These are phyloP conservation scores for Fusarium begoniae DNA, from an alignment of 2,329 filamentous ascomycete genomes.

Conservation along the genomic window DNA sequence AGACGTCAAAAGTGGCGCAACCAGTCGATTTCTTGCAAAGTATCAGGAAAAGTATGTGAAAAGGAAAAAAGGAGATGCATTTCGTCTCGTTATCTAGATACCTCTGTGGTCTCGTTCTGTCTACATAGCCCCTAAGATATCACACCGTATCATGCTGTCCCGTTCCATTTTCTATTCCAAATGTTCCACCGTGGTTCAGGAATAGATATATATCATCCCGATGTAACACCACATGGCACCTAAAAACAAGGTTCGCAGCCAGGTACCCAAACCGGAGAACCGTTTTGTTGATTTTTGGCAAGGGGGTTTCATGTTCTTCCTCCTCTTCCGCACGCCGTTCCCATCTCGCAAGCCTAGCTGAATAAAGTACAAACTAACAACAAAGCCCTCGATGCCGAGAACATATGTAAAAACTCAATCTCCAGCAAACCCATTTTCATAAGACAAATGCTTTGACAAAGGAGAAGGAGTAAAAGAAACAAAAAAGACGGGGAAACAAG, in stretches of 20 bases:
- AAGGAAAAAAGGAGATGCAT: slow-evolving; percentile 25
- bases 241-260: slow-evolving; percentile 31
- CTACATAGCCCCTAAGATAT: slow-evolving; percentile 18
- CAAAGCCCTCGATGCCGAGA: slow-evolving; percentile 1
- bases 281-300: background rate
- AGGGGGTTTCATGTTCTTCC: background rate
- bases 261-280: slow-evolving; percentile 27
- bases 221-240: slow-evolving; percentile 39
- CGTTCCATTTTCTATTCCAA: slow-evolving; percentile 20
- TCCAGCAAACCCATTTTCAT: slow-evolving; percentile 8
- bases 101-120: background rate
- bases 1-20: slow-evolving; percentile 34
- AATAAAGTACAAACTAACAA: slow-evolving; percentile 36
- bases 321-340: slow-evolving; percentile 3
- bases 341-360: slow-evolving; percentile 28
- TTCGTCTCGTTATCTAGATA: slow-evolving; percentile 32
- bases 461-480: slow-evolving; percentile 23
- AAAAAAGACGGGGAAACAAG: slow-evolving; percentile 13
- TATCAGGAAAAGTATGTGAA: background rate
- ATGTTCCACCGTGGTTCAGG: background rate
- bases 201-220: slow-evolving; percentile 28
- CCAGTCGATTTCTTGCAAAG: background rate
- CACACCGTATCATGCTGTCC: background rate
- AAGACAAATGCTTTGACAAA: slow-evolving; percentile 17
- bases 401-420: slow-evolving; percentile 9